These are phyloP conservation scores for Coniella vitis DNA, from an alignment of 2,329 filamentous ascomycete genomes.

Conservation along the genomic window DNA sequence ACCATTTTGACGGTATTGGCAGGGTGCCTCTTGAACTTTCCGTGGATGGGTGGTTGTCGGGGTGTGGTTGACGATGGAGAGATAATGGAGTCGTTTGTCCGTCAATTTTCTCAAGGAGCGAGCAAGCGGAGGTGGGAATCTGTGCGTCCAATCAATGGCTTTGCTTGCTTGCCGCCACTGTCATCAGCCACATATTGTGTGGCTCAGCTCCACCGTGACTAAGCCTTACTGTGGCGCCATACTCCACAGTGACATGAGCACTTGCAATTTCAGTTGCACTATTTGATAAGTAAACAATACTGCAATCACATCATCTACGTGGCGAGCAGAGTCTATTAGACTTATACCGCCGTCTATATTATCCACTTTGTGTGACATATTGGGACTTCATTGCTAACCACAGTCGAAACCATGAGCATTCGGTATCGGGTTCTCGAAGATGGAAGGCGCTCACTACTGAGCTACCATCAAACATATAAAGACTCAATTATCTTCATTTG, in stretches of 20 bases:
- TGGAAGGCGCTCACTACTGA: too few species aligned
- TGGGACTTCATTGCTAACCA: too few species aligned
- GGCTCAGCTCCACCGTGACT: neutral
- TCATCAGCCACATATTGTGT: neutral
- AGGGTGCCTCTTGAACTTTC: constrained; percentile 12
- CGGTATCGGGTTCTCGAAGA: too few species aligned
- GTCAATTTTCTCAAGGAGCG: constrained; percentile 7
- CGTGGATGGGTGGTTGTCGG: constrained; percentile 12
- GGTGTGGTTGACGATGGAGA: constrained; percentile 8
- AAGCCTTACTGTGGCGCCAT: neutral
- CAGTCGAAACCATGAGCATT: too few species aligned
- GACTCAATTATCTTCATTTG: too few species aligned
- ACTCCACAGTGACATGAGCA: neutral
- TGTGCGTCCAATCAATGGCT: constrained; percentile 4
- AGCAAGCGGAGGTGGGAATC: neutral
- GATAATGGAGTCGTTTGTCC: neutral
- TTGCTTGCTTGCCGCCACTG: neutral
- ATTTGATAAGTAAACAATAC: too few species aligned
- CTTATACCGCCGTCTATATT: too few species aligned
- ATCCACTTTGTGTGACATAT: too few species aligned
- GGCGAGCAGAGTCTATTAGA: too few species aligned
- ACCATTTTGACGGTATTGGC: constrained; percentile 17
- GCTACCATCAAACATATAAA: too few species aligned
- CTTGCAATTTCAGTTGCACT: neutral
- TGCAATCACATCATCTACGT: too few species aligned